These are phyloP conservation scores for Bacterosira constricta DNA, from an alignment of 108 stramenopile genomes.

Conservation along the genomic window DNA sequence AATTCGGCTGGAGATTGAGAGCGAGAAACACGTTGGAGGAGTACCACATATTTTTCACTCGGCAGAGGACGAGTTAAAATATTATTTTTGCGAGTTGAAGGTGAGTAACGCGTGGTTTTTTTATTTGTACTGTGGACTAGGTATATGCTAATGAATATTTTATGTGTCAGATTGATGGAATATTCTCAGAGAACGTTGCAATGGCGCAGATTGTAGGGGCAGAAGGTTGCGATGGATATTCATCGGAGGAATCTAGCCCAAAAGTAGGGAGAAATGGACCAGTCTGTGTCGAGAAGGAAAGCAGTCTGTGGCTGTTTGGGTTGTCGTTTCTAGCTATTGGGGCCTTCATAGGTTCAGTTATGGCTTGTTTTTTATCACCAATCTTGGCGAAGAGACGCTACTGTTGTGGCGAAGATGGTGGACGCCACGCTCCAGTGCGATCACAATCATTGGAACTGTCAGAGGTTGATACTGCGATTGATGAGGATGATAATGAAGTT, in stretches of 20 bases:
- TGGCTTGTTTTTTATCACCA: neutral
- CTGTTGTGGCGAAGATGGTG: neutral
- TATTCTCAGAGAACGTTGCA: constrained; percentile 57
- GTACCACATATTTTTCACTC: constrained; percentile 31
- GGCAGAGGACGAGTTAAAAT: constrained; percentile 47
- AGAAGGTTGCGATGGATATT: constrained; percentile 12
- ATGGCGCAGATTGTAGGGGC: constrained; percentile 28
- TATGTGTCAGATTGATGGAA: too few species aligned
- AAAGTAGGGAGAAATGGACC: constrained; percentile 1
- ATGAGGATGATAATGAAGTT: constrained; percentile 8
- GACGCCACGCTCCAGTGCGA: too few species aligned
- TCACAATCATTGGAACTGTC: constrained; percentile 9
- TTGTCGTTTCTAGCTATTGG: constrained; percentile 30
- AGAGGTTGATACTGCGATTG: constrained; percentile 22
- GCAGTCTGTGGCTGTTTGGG: constrained; percentile 29
- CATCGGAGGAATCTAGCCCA: neutral
- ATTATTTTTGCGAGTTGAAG: constrained; percentile 49
- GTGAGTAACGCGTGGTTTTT: too few species aligned
- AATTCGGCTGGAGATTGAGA: constrained; percentile 35
- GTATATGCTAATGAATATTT: too few species aligned
- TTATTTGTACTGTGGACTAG: too few species aligned
- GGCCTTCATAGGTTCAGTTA: constrained; percentile 12
- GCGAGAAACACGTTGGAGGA: constrained; percentile 10
- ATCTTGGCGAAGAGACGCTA: constrained; percentile 1
- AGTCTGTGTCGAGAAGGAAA: constrained; percentile 25